Evolutionary conservation across 2,329 filamentous ascomycete species (phyloP).

Genomic region (Zymoseptoria brevis): DNA sequence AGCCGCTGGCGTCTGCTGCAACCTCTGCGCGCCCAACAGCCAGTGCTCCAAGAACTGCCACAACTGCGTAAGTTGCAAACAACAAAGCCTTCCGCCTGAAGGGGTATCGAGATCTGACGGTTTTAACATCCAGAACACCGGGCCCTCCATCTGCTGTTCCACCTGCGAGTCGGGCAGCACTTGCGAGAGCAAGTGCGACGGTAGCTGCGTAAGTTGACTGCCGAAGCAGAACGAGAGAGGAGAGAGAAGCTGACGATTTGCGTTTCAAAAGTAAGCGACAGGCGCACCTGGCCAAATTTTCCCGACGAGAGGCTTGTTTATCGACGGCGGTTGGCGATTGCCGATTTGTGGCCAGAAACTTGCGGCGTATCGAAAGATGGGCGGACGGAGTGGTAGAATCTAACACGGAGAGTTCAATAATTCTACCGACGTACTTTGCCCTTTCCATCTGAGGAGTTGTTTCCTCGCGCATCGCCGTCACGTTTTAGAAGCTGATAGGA

Average conservation of each 20-base stretch:
- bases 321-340: not conserved
- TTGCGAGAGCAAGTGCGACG: not conserved
- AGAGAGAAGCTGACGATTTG: not conserved
- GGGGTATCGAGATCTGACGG: not conserved
- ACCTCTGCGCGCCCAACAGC: not conserved
- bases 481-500: not conserved
- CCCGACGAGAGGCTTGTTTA: not conserved
- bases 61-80: not conserved
- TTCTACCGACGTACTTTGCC: not conserved
- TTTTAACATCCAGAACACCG: not conserved
- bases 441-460: not conserved
- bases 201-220: not conserved
- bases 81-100: not conserved
- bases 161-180: not conserved
- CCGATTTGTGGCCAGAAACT: not conserved
- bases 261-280: not conserved
- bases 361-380: not conserved
- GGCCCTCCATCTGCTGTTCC: not conserved
- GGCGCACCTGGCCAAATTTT: not conserved
- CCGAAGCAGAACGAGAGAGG: not conserved
- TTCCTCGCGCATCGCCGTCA: not conserved
- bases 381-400: not conserved
- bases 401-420: not conserved
- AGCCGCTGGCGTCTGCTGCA: not conserved
- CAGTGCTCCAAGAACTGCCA: not conserved